These are phyloP conservation scores for Tulasnella sp. DNA, from an alignment of 768 basidiomycete species.

Conservation along the genomic window DNA sequence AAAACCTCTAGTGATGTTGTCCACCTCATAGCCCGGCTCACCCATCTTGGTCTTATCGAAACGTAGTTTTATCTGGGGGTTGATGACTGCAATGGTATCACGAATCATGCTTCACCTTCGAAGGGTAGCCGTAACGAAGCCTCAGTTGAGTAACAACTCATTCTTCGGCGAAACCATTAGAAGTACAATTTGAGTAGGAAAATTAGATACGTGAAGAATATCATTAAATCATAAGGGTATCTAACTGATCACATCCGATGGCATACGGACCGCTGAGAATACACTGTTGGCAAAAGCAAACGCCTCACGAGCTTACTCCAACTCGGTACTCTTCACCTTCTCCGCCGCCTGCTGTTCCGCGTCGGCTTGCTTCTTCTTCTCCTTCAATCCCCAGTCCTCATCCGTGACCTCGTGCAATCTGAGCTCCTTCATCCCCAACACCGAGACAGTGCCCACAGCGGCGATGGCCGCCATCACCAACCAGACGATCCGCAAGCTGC, in stretches of 20 bases:
- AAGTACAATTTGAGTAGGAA: too few relatives aligned
- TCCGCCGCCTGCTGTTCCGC: neutral
- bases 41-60: neutral
- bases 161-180: neutral
- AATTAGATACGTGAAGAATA: neutral
- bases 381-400: conserved; percentile 36
- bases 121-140: neutral
- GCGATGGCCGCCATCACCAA: conserved; percentile 41
- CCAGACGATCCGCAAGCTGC: conserved; percentile 27
- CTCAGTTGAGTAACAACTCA: neutral
- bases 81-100: neutral
- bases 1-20: neutral
- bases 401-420: conserved; percentile 37
- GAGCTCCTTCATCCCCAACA: conserved; percentile 38
- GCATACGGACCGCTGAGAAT: neutral
- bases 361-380: conserved; percentile 31
- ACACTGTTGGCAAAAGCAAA: neutral
- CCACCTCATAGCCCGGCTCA: neutral
- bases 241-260: neutral
- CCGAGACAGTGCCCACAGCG: conserved; percentile 38
- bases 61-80: neutral
- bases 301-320: neutral
- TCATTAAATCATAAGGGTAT: neutral
- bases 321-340: neutral
- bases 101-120: neutral